Percentiles rank a stretch among this genome's conserved stretches.
phyloP scores from a whole-genome alignment of 2,329 filamentous ascomycete species.

The Colletotrichum cordylinicola region DNA sequence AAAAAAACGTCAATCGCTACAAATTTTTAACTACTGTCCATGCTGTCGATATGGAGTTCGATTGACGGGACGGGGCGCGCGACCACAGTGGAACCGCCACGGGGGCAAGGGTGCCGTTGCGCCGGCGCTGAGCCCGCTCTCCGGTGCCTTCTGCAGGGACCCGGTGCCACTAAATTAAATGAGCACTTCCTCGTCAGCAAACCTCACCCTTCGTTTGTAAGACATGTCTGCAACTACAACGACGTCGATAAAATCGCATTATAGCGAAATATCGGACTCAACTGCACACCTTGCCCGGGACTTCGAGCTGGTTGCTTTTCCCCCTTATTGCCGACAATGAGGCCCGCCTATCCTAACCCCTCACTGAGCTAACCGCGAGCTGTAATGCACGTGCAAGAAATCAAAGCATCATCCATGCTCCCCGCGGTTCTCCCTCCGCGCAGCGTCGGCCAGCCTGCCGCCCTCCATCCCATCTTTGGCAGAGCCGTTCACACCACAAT shows the following conservation, averaged over 20 bases:
- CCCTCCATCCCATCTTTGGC: neutral
- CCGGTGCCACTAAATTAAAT: neutral
- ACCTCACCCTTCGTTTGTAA: neutral
- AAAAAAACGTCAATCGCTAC: neutral
- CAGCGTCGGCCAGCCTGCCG: neutral
- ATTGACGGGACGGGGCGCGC: conserved; percentile 7
- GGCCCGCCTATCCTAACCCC: neutral
- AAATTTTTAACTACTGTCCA: neutral
- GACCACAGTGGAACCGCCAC: neutral
- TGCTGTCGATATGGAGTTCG: neutral
- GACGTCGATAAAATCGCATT: neutral
- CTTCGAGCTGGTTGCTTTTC: neutral
- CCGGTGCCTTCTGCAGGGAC: neutral
- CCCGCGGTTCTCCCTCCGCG: neutral
- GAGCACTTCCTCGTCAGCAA: neutral
- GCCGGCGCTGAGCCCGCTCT: neutral
- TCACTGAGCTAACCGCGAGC: neutral
- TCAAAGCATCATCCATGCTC: conserved; percentile 14
- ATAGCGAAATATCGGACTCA: neutral
- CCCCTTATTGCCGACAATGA: neutral
- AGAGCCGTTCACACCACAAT: neutral
- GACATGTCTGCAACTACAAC: neutral
- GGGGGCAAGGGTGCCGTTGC: neutral
- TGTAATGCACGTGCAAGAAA: neutral
- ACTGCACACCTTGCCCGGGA: neutral